Conservation (phyloP, 768 basidiomycete genomes). For the Galerina marginata region DNA sequence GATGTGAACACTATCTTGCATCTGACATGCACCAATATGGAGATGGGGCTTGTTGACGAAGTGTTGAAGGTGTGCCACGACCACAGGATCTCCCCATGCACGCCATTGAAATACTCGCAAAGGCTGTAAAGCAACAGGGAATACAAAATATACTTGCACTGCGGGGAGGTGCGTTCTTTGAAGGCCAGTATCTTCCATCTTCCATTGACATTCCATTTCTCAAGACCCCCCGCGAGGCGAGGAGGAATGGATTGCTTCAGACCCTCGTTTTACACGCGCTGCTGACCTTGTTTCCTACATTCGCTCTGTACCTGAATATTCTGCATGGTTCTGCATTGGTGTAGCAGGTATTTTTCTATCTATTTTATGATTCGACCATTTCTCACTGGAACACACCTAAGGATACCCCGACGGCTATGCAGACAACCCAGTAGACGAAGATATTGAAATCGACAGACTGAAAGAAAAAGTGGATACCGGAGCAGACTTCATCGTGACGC, state of each 20-base stretch:
- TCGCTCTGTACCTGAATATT: conserved; percentile 73
- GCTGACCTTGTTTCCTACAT: conserved; percentile 93
- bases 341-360: conserved; percentile 74
- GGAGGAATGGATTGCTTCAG: conserved; percentile 90
- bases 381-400: conserved; percentile 29
- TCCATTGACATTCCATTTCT: conserved; percentile 6
- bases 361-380: conserved; percentile 8
- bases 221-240: conserved; percentile 92
- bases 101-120: conserved; percentile 6
- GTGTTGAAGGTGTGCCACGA: conserved; percentile 70
- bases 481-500: conserved; percentile 95
- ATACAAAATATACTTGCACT: conserved; percentile 92
- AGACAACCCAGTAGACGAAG: conserved; percentile 62
- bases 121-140: conserved; percentile 82
- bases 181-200: neutral
- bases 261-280: conserved; percentile 83
- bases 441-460: conserved; percentile 69
- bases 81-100: neutral
- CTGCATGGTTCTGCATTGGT: conserved; percentile 89
- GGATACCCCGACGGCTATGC: conserved; percentile 93
- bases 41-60: conserved; percentile 83
- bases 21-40: conserved; percentile 97
- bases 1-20: conserved; percentile 91
- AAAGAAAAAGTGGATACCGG: conserved; percentile 93
- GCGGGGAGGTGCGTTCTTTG: conserved; percentile 71